Percentiles rank a stretch among this genome's conserved stretches.
These are phyloP conservation scores for Oryza nivara DNA, from an alignment of 176 grass and related monocot species.

Conservation along the genomic window DNA sequence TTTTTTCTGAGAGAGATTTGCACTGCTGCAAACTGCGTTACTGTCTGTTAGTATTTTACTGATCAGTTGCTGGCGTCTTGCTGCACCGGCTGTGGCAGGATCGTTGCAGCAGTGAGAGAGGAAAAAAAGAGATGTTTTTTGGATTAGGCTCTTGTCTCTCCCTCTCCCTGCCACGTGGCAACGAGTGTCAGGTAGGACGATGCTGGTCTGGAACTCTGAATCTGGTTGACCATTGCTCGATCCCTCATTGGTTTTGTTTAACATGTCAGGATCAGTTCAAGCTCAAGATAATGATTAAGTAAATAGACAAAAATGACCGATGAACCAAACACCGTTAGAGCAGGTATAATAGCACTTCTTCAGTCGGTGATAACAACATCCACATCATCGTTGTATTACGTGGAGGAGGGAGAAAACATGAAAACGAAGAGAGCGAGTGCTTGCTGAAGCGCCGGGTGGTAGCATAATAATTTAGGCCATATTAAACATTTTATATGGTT, in stretches of 20 bases:
- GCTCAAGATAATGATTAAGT: neutral
- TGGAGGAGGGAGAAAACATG: no score
- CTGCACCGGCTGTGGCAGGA: neutral
- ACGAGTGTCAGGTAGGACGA: conserved; percentile 41
- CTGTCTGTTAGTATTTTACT: neutral
- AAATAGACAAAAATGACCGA: neutral
- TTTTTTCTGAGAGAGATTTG: neutral
- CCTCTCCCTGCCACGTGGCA: neutral
- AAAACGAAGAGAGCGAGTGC: no score
- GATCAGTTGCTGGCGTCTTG: neutral
- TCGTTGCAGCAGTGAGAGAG: neutral
- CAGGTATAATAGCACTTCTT: no score
- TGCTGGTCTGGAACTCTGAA: conserved; percentile 20
- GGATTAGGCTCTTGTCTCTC: conserved; percentile 34
- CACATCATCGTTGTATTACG: no score
- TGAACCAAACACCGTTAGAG: neutral
- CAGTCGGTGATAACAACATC: no score
- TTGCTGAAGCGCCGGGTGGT: no score
- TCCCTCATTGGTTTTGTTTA: neutral
- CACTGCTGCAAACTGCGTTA: neutral
- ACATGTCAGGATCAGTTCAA: neutral
- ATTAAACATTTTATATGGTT: no score
- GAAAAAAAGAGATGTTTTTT: neutral
- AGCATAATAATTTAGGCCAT: no score
- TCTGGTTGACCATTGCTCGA: conserved; percentile 40